Evolutionary conservation across 768 basidiomycete species (phyloP).

Genomic region (Russula brevipes): DNA sequence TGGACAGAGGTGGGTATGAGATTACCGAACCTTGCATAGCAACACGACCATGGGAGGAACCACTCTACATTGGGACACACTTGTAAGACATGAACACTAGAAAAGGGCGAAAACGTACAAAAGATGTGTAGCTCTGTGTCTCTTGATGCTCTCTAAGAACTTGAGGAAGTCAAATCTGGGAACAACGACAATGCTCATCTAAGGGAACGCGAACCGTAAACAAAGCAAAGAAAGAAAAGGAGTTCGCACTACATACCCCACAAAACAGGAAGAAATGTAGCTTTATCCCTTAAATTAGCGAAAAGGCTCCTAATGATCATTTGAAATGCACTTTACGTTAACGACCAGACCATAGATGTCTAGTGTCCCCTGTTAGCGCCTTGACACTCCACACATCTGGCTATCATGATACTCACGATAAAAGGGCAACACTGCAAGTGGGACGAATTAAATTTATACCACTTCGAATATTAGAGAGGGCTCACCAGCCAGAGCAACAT

Average conservation of each 20-base stretch:
- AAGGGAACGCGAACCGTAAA: neutral
- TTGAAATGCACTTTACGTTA: conserved; percentile 9
- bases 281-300: conserved; percentile 23
- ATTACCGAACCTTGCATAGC: conserved; percentile 30
- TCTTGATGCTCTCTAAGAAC: conserved; percentile 33
- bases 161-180: conserved; percentile 33
- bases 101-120: conserved; percentile 25
- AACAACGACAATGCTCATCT: conserved; percentile 33
- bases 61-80: conserved; percentile 11
- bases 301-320: neutral
- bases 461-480: neutral
- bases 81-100: neutral
- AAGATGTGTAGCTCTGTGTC: conserved; percentile 33
- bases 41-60: conserved; percentile 33
- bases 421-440: conserved; percentile 28
- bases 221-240: too few species aligned
- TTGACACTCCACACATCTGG: neutral
- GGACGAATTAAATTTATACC: conserved; percentile 15
- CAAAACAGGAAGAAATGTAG: conserved; percentile 30
- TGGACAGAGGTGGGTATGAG: neutral
- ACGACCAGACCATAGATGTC: conserved; percentile 43
- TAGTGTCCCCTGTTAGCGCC: conserved; percentile 27
- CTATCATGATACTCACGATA: conserved; percentile 27
- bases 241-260: conserved; percentile 23
- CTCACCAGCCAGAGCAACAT: conserved; percentile 53